Conservation (phyloP, 495 filamentous ascomycete genomes). For the Astrothelium macrocarpum region DNA sequence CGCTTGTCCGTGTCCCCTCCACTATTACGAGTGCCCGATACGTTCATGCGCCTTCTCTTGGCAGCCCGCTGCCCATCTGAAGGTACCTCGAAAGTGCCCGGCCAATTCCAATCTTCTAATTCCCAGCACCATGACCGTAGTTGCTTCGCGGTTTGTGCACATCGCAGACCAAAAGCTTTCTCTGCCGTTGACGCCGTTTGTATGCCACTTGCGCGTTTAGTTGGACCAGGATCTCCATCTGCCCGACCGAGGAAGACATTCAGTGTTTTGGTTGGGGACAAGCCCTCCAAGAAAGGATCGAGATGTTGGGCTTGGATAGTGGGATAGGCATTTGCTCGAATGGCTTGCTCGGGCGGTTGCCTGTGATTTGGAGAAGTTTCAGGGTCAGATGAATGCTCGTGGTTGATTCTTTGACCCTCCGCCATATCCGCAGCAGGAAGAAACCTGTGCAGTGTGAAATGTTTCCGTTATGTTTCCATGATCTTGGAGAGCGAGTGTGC, state of each 20-base stretch:
- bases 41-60: constrained; percentile 16
- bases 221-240: not conserved
- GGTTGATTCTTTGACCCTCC: not conserved
- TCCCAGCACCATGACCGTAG: constrained; percentile 71
- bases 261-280: constrained; percentile 30
- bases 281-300: constrained; percentile 25
- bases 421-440: not conserved
- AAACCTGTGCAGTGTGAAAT: not conserved
- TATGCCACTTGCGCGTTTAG: constrained; percentile 11
- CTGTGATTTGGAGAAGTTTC: not conserved
- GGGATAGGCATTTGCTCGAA: not conserved
- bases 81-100: constrained; percentile 36
- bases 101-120: constrained; percentile 68
- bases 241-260: constrained; percentile 24
- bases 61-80: constrained; percentile 19
- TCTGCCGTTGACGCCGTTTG: constrained; percentile 25
- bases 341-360: not conserved
- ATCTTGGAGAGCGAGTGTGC: not conserved
- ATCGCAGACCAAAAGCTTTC: constrained; percentile 49
- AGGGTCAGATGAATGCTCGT: not conserved
- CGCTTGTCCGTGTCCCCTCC: constrained; percentile 6
- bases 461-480: not conserved
- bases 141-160: constrained; percentile 63
- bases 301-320: constrained; percentile 12
- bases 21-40: not conserved